phyloP scores from a whole-genome alignment of 2,329 filamentous ascomycete species.

The Clonostachys rhizophaga region DNA sequence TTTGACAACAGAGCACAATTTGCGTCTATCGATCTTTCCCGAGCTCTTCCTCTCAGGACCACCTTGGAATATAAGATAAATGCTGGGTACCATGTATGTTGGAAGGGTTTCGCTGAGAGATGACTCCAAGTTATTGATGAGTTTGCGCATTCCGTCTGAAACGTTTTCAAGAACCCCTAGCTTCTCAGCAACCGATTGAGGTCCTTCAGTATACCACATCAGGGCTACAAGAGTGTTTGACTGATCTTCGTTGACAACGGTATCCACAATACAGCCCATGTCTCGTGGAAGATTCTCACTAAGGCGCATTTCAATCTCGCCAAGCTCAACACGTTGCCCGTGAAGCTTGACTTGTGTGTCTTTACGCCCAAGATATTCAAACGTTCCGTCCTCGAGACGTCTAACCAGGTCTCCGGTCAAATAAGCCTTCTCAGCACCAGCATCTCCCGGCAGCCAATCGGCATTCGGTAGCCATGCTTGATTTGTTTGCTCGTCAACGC shows the following conservation, averaged over 20 bases:
- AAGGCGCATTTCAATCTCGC: conserved; percentile 56
- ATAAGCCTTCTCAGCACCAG: conserved; percentile 67
- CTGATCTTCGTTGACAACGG: conserved; percentile 4
- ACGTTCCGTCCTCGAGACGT: conserved; percentile 69
- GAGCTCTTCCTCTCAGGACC: conserved; percentile 5
- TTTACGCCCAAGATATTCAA: conserved; percentile 67
- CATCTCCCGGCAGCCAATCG: conserved; percentile 65
- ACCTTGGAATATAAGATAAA: conserved; percentile 6
- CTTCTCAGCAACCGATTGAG: not conserved
- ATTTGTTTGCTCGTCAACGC: conserved; percentile 1
- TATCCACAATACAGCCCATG: not conserved
- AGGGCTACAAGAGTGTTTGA: not conserved
- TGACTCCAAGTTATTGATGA: conserved; percentile 4
- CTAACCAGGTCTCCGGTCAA: conserved; percentile 78
- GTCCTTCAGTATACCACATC: conserved; percentile 6
- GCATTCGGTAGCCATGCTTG: conserved; percentile 11
- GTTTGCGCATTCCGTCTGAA: conserved; percentile 1
- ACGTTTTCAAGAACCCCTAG: conserved; percentile 1
- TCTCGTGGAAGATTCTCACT: not conserved
- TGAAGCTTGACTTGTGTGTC: conserved; percentile 81
- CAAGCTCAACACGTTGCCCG: conserved; percentile 74
- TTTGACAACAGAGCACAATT: not conserved
- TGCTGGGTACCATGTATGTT: conserved; percentile 7
- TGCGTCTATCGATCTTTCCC: conserved; percentile 5
- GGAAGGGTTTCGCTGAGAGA: conserved; percentile 3